phyloP scores from a whole-genome alignment of 2,329 filamentous ascomycete genomes.

The Diaporthe ampelina region DNA sequence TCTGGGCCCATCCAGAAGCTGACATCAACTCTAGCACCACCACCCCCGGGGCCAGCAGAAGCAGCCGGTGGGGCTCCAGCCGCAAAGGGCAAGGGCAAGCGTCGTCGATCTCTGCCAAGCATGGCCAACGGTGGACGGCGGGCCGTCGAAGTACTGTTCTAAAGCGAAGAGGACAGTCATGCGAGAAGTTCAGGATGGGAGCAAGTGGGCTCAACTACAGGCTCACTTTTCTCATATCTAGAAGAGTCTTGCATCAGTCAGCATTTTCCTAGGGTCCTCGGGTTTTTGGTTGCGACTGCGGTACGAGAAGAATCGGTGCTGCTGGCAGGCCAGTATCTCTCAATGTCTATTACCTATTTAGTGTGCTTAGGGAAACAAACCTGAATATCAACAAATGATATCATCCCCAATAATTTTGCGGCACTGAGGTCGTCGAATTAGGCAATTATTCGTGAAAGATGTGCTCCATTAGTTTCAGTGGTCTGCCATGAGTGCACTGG shows the following conservation, averaged over 20 bases:
- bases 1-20: too few species aligned
- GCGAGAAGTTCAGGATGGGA: background rate
- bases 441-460: background rate
- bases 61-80: background rate
- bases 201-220: slow-evolving; percentile 8
- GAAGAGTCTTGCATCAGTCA: too few species aligned
- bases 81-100: slow-evolving; percentile 8
- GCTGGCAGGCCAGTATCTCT: slow-evolving; percentile 31
- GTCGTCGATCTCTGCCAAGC: slow-evolving; percentile 20
- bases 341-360: slow-evolving; percentile 30
- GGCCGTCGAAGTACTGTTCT: slow-evolving; percentile 9
- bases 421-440: background rate
- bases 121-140: slow-evolving; percentile 9
- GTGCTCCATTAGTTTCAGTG: background rate
- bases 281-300: background rate
- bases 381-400: slow-evolving; percentile 15
- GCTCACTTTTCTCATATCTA: background rate
- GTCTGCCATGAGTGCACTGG: background rate
- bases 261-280: too few species aligned
- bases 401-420: background rate
- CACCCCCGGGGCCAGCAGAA: background rate
- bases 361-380: background rate
- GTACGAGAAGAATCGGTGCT: slow-evolving; percentile 28
- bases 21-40: too few species aligned
- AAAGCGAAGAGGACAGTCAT: background rate